These are phyloP conservation scores for Panellus pusillus DNA, from an alignment of 768 basidiomycete species.

Conservation along the genomic window DNA sequence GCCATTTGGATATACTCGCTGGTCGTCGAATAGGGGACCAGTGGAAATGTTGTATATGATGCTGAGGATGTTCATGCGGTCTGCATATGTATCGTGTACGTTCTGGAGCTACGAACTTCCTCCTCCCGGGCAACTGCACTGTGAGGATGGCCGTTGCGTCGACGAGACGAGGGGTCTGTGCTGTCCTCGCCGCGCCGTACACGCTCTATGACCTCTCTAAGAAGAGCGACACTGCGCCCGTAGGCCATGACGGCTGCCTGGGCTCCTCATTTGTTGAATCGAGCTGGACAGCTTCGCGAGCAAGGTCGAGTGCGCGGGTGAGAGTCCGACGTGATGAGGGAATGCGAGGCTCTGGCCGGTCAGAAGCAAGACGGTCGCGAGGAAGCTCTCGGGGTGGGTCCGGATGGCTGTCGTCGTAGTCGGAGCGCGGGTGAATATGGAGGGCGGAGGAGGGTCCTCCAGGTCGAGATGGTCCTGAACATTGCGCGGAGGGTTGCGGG, in stretches of 20 bases:
- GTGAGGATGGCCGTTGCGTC: conserved; percentile 61
- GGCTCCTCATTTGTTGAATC: conserved; percentile 86
- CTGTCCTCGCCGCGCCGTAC: conserved; percentile 85
- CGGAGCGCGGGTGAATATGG: conserved; percentile 20
- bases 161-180: conserved; percentile 54
- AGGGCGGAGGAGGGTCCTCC: conserved; percentile 25
- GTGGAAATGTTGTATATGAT: conserved; percentile 86
- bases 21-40: conserved; percentile 64
- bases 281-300: conserved; percentile 85
- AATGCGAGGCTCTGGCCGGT: conserved; percentile 43
- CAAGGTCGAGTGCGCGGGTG: conserved; percentile 82
- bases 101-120: conserved; percentile 80
- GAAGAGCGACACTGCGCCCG: conserved; percentile 78
- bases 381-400: conserved; percentile 35
- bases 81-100: conserved; percentile 94
- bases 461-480: conserved; percentile 23
- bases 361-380: conserved; percentile 35
- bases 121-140: conserved; percentile 88
- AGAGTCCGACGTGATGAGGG: conserved; percentile 85
- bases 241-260: conserved; percentile 89
- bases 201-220: conserved; percentile 91
- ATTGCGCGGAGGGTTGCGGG: conserved; percentile 21
- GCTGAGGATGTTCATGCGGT: conserved; percentile 90
- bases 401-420: conserved; percentile 40
- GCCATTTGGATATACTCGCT: conserved; percentile 38